phyloP scores from a whole-genome alignment of 306 rosid species.

The Hippophae tibetana region DNA sequence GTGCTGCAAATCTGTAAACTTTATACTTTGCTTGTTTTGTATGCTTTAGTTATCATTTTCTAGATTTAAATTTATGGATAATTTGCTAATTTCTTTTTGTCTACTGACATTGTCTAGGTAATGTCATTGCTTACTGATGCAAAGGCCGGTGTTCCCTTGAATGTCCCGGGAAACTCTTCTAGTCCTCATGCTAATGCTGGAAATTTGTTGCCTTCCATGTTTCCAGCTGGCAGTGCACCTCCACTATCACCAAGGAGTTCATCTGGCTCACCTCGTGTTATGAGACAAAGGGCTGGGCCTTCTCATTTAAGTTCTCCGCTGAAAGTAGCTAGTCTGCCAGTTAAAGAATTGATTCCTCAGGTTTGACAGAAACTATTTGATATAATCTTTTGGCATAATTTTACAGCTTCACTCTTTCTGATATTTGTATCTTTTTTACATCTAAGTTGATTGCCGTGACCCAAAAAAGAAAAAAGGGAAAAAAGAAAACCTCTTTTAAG shows the following conservation, averaged over 20 bases:
- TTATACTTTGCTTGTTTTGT: too few relatives aligned
- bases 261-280: conserved; percentile 89
- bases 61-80: too few relatives aligned
- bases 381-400: too few relatives aligned
- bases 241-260: conserved; percentile 91
- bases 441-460: too few relatives aligned
- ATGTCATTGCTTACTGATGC: conserved; percentile 76
- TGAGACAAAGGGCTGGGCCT: conserved; percentile 84
- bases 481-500: not conserved
- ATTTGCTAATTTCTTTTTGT: not conserved
- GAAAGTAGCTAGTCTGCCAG: conserved; percentile 90
- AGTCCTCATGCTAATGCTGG: conserved; percentile 74
- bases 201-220: conserved; percentile 90
- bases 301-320: conserved; percentile 84
- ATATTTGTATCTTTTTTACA: too few relatives aligned
- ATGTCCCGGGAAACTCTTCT: conserved; percentile 78
- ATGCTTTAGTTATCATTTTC: too few relatives aligned
- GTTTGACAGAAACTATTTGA: conserved; percentile 27
- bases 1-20: too few relatives aligned
- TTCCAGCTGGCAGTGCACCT: conserved; percentile 98
- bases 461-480: too few relatives aligned
- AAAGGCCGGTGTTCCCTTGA: conserved; percentile 81
- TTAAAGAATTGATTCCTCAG: conserved; percentile 96
- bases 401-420: too few relatives aligned
- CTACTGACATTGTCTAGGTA: conserved; percentile 33